Evolutionary conservation across 179 eudicot species (phyloP), one percentile per base, ranked within the genome.

Genomic region (Carnegiea gigantea): DNA sequence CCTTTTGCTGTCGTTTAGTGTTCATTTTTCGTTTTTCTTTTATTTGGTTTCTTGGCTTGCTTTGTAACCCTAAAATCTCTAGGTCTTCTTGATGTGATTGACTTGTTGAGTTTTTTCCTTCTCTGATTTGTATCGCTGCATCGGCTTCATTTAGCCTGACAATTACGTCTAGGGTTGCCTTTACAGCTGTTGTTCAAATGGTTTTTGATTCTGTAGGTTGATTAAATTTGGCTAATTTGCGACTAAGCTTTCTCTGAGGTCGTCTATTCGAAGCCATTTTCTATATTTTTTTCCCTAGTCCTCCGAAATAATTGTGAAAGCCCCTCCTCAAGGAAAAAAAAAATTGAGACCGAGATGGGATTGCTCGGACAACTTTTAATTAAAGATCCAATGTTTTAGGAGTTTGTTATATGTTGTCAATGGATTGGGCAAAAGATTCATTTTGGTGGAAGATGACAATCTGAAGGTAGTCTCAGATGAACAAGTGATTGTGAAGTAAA

Each of bases 51-150:
- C 9, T 77, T 53, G 24, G 26, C 11, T 62, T 71, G 20, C 28
- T 23, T 81, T 86, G n/a, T 53, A 70, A 51, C 30, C 70, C 73
- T 85, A 43, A 67, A 44, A 77, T 70, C n/a, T 81, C 36, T 18
- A 38, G 51, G 65, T 73, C 83, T 78, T 28, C 40, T 60, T 59
- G 70, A 17, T 46, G 77, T 5, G 24, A 53, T 51, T 51, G 78
- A 4, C 36, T 65, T 30, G 26, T 80, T 14, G 1, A 17, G 53
- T 43, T 8, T 26, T 71, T 33, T 64, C 2, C 36, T 15, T 79
- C 44, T 54, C 3, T 24, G 57, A 51, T 51, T 36, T 24, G 15
- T 48, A 46, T 79, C 44, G 49, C 20, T 79, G n/a, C 43, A 57
- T 1, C 46, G n/a, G 20, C 73, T 62, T 48, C 14, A 12, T 18